A percentile compares a stretch with the other conserved stretches of the same genome.
These are phyloP conservation scores for Basipetospora chlamydospora DNA, from an alignment of 2,329 filamentous ascomycete species.

Conservation along the genomic window DNA sequence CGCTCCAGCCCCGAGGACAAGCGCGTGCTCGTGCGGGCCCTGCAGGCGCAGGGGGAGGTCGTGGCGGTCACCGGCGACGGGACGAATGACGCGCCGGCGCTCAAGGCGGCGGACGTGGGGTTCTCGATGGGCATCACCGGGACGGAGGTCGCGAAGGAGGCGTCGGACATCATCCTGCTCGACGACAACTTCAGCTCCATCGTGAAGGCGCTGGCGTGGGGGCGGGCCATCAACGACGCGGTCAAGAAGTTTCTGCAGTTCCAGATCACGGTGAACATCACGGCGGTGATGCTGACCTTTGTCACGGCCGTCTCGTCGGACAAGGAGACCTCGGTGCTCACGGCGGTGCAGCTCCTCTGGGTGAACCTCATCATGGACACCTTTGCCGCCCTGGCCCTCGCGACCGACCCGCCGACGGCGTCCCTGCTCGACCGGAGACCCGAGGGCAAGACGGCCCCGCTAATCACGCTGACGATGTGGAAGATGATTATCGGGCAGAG, in stretches of 20 bases:
- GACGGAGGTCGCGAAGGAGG: too few species aligned
- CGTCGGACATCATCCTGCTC: constrained; percentile 52
- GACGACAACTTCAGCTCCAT: constrained; percentile 55
- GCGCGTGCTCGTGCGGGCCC: constrained; percentile 35
- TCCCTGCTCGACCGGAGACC: constrained; percentile 51
- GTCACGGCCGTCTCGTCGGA: constrained; percentile 44
- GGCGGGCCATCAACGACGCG: constrained; percentile 53
- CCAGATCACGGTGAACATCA: constrained; percentile 58
- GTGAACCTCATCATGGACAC: constrained; percentile 59
- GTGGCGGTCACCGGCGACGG: constrained; percentile 53
- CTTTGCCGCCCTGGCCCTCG: constrained; percentile 49
- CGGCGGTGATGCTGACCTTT: constrained; percentile 50
- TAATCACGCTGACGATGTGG: constrained; percentile 69
- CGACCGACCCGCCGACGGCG: constrained; percentile 45
- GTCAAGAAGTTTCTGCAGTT: constrained; percentile 58
- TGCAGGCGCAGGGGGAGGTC: constrained; percentile 41
- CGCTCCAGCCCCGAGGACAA: constrained; percentile 47
- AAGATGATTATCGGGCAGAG: constrained; percentile 81
- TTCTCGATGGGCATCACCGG: constrained; percentile 56
- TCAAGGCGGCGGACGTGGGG: constrained; percentile 52
- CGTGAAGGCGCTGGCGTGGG: constrained; percentile 53
- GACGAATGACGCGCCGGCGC: constrained; percentile 50
- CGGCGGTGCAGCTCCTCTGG: constrained; percentile 53
- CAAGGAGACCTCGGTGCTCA: constrained; percentile 44
- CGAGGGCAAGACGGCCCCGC: constrained; percentile 54